Conservation (phyloP, 2,329 filamentous ascomycete species). For the Cladosporium sp. region DNA sequence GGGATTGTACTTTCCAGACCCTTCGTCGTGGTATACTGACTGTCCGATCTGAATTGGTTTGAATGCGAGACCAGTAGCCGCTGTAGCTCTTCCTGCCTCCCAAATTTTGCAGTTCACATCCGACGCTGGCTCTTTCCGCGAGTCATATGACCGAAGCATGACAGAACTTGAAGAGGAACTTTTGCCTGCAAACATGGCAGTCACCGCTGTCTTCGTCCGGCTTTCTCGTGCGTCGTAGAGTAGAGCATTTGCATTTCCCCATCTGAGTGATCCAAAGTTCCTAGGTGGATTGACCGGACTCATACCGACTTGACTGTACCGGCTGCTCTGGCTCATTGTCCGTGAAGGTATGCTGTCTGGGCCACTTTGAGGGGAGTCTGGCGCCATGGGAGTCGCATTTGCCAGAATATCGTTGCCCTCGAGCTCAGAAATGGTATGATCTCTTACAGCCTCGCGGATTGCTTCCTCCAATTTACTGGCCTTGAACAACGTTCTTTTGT, state of each 20-base stretch:
- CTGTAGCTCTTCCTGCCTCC: conserved; percentile 94
- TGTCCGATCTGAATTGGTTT: conserved; percentile 94
- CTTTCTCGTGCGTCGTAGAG: conserved; percentile 86
- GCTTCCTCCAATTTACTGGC: conserved; percentile 92
- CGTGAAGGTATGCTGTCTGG: conserved; percentile 44
- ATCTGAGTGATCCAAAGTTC: conserved; percentile 50
- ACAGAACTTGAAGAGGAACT: conserved; percentile 59
- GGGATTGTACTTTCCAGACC: conserved; percentile 86
- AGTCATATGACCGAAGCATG: conserved; percentile 89
- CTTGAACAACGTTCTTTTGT: conserved; percentile 92
- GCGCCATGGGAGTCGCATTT: conserved; percentile 46
- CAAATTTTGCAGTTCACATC: conserved; percentile 95
- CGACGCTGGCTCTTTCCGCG: conserved; percentile 80
- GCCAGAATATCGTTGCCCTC: conserved; percentile 73
- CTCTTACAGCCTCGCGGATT: conserved; percentile 76
- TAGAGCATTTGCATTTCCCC: conserved; percentile 77
- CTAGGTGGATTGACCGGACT: conserved; percentile 55
- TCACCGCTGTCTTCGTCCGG: conserved; percentile 70
- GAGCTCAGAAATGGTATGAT: conserved; percentile 69
- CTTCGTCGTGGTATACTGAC: conserved; percentile 90
- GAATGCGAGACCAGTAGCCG: conserved; percentile 85
- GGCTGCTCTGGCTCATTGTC: conserved; percentile 74
- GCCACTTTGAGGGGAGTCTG: conserved; percentile 39
- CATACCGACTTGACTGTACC: conserved; percentile 73
- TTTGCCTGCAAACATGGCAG: conserved; percentile 84